Conservation (phyloP, 345 rosid genomes). For the Dipteronia dyeriana region DNA sequence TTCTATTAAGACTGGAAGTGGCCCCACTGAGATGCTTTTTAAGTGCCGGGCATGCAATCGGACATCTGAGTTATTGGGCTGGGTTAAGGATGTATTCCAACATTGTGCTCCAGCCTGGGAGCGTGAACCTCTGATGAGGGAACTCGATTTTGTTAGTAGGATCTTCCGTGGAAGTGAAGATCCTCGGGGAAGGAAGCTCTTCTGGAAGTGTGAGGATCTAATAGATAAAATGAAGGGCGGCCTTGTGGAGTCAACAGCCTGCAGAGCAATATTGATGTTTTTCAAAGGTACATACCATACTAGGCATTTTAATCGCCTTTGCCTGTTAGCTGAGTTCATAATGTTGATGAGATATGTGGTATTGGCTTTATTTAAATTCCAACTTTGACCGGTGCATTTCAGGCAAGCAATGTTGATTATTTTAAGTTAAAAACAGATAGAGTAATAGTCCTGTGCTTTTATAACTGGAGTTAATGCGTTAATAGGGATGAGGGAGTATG, state of each 20-base stretch:
- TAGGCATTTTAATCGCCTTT: slow-evolving; percentile 4
- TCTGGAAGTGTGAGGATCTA: slow-evolving; percentile 90
- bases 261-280: slow-evolving; percentile 71
- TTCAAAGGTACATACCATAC: slow-evolving; percentile 68
- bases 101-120: slow-evolving; percentile 97
- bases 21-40: slow-evolving; percentile 86
- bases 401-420: neutral
- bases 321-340: neutral
- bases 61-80: slow-evolving; percentile 90
- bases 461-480: neutral
- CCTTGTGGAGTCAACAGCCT: slow-evolving; percentile 63
- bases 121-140: slow-evolving; percentile 75
- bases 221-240: slow-evolving; percentile 84
- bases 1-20: slow-evolving; percentile 65
- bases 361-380: neutral
- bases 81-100: slow-evolving; percentile 97
- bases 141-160: slow-evolving; percentile 86
- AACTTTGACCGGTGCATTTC: neutral
- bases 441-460: neutral
- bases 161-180: slow-evolving; percentile 94
- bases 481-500: neutral
- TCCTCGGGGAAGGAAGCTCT: slow-evolving; percentile 75
- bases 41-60: slow-evolving; percentile 84
- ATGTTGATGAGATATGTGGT: neutral
- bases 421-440: slow-evolving; percentile 1